Evolutionary conservation across 345 rosid species (phyloP).

Genomic region (Combretum micranthum): DNA sequence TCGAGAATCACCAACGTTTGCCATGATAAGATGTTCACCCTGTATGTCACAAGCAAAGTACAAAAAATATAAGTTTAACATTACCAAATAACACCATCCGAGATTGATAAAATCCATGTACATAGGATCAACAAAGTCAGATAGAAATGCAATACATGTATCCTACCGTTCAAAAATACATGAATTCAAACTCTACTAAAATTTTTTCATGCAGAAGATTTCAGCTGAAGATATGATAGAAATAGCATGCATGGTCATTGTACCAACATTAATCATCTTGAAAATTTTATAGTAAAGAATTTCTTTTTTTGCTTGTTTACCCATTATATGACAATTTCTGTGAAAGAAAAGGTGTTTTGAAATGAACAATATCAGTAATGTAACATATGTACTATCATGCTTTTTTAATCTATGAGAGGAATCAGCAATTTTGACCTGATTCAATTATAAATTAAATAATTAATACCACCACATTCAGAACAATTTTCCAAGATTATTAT

Average conservation of each 20-base stretch:
- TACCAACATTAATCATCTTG: not conserved
- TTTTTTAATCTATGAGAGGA: too few relatives aligned
- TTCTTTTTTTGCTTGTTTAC: not conserved
- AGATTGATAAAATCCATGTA: not conserved
- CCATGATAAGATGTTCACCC: slow-evolving; percentile 59
- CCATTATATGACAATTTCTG: not conserved
- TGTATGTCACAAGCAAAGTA: slow-evolving; percentile 9
- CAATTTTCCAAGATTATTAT: too few relatives aligned
- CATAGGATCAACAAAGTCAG: not conserved
- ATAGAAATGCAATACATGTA: too few relatives aligned
- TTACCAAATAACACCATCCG: not conserved
- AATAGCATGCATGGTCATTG: not conserved
- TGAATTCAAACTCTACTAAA: too few relatives aligned
- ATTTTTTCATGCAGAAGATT: too few relatives aligned
- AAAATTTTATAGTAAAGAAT: not conserved
- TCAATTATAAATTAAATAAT: too few relatives aligned
- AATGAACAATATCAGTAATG: too few relatives aligned
- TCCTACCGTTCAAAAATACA: too few relatives aligned
- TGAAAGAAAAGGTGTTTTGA: too few relatives aligned
- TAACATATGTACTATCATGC: too few relatives aligned
- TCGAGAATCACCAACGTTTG: slow-evolving; percentile 80
- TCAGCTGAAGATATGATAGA: not conserved
- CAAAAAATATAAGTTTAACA: not conserved
- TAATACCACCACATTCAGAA: too few relatives aligned
- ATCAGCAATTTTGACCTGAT: too few relatives aligned